Percentiles rank a stretch among this genome's conserved stretches.
Evolutionary conservation across 83 land plant genomes (phyloP).

Genomic region (Isoetes engelmannii): DNA sequence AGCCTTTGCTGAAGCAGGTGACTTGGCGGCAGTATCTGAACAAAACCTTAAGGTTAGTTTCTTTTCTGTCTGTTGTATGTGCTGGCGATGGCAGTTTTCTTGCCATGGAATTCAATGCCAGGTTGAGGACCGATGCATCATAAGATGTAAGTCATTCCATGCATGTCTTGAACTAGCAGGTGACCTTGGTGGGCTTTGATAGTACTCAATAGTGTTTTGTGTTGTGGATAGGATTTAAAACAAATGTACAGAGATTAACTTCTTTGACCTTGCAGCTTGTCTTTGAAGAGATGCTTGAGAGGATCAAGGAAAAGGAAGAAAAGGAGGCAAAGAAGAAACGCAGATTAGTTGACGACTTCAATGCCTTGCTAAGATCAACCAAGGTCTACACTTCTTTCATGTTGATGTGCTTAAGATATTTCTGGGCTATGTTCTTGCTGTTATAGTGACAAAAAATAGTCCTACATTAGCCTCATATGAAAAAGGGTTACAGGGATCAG

Average conservation of each 20-base stretch:
- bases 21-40: conserved; percentile 63
- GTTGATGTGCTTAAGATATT: no score
- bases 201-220: neutral
- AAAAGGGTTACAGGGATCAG: no score
- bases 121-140: neutral
- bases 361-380: conserved; percentile 41
- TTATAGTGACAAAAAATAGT: no score
- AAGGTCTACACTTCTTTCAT: conserved; percentile 41
- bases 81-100: neutral
- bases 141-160: neutral
- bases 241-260: neutral
- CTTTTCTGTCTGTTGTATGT: neutral
- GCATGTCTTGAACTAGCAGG: neutral
- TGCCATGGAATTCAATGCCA: no score
- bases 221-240: neutral
- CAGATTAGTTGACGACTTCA: conserved; percentile 74
- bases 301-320: conserved; percentile 82
- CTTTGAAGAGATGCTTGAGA: conserved; percentile 79
- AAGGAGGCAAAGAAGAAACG: conserved; percentile 93
- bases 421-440: no score
- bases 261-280: conserved; percentile 52
- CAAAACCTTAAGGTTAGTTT: conserved; percentile 69
- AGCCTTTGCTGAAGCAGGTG: conserved; percentile 52
- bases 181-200: no score
- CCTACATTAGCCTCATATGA: no score